phyloP scores from a whole-genome alignment of 495 filamentous ascomycete genomes.

The Neurospora africana region DNA sequence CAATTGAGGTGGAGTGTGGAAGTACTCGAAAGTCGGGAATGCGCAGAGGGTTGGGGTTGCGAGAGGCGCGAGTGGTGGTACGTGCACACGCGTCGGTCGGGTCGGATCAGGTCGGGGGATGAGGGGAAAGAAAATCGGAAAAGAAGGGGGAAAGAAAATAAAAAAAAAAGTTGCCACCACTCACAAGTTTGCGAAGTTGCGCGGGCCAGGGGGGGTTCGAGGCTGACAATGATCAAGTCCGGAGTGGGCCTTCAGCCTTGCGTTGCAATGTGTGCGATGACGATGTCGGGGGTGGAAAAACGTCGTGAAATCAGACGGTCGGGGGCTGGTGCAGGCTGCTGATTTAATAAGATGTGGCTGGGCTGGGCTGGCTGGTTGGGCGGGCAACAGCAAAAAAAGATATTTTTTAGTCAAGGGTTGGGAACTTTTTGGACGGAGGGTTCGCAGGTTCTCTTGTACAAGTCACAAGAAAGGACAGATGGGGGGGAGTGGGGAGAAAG shows the following conservation, averaged over 20 bases:
- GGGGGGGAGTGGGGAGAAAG: not conserved
- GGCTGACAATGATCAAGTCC: slow-evolving; percentile 19
- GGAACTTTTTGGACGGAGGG: not conserved
- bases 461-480: not conserved
- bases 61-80: slow-evolving; percentile 11
- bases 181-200: slow-evolving; percentile 18
- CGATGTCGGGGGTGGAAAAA: slow-evolving; percentile 18
- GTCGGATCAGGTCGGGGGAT: slow-evolving; percentile 1
- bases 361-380: not conserved
- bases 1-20: slow-evolving; percentile 2
- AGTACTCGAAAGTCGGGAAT: not conserved
- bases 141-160: not conserved
- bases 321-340: not conserved
- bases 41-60: slow-evolving; percentile 9
- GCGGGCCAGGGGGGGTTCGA: slow-evolving; percentile 5
- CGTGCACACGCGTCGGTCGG: slow-evolving; percentile 24
- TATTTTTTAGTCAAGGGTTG: slow-evolving; percentile 1
- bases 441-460: not conserved
- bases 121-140: slow-evolving; percentile 12
- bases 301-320: slow-evolving; percentile 6
- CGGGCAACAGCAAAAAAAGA: not conserved
- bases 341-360: not conserved
- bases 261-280: slow-evolving; percentile 2
- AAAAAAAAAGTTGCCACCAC: slow-evolving; percentile 19
- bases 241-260: slow-evolving; percentile 16